Conservation (phyloP, 2,329 filamentous ascomycete genomes). For the Ophiognomonia clavigignenti-juglandacearum region DNA sequence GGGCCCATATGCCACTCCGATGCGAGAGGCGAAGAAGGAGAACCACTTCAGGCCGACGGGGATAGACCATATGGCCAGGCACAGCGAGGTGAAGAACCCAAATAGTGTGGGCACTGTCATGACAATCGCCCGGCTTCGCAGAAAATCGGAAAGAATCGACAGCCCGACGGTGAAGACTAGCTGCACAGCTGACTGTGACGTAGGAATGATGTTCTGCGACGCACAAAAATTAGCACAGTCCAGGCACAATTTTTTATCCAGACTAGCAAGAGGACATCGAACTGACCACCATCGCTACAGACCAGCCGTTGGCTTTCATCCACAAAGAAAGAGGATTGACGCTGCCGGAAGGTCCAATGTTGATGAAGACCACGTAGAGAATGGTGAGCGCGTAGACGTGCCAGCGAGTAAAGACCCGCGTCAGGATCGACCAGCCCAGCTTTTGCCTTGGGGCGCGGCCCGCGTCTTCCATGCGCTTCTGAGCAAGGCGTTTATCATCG, state of each 20-base stretch:
- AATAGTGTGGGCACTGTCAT: slow-evolving; percentile 16
- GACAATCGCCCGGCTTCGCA: slow-evolving; percentile 28
- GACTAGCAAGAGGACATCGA: not conserved
- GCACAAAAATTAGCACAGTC: not conserved
- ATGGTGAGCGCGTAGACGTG: slow-evolving; percentile 32
- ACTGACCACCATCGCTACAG: slow-evolving; percentile 40
- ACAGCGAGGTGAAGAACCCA: slow-evolving; percentile 12
- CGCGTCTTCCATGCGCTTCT: slow-evolving; percentile 24
- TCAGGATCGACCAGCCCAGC: slow-evolving; percentile 22
- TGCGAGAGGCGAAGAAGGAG: slow-evolving; percentile 8
- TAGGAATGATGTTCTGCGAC: slow-evolving; percentile 41
- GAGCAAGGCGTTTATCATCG: slow-evolving; percentile 23
- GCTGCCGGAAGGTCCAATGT: slow-evolving; percentile 27
- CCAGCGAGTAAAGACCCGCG: slow-evolving; percentile 23
- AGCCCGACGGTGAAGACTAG: slow-evolving; percentile 47
- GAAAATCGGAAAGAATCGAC: slow-evolving; percentile 47
- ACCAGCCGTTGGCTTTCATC: slow-evolving; percentile 36
- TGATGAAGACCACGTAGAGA: slow-evolving; percentile 35
- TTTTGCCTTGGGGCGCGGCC: slow-evolving; percentile 27
- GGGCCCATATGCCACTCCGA: slow-evolving; percentile 12
- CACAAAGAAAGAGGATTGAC: slow-evolving; percentile 33
- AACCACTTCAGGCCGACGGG: slow-evolving; percentile 18
- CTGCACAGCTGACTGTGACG: slow-evolving; percentile 31
- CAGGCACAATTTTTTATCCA: not conserved
- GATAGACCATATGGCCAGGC: slow-evolving; percentile 15